Conservation (phyloP, 345 rosid genomes). For the Eucalyptus melliodora region DNA sequence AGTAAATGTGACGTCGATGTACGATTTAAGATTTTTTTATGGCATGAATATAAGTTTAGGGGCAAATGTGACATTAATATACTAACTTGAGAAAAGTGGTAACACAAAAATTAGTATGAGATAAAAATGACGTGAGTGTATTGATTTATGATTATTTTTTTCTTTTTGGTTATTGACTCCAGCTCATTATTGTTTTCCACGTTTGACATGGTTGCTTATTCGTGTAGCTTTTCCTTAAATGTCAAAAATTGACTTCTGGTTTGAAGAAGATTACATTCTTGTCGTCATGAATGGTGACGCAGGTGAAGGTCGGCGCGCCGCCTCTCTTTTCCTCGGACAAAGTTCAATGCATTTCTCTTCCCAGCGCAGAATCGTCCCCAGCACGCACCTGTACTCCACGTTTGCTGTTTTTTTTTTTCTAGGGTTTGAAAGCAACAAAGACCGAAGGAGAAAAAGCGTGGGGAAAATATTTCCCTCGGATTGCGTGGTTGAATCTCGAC, state of each 20-base stretch:
- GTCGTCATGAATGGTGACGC: neutral
- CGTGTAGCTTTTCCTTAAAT: neutral
- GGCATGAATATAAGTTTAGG: neutral
- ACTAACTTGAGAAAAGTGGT: no score
- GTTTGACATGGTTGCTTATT: neutral
- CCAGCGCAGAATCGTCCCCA: neutral
- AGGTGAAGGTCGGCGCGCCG: neutral
- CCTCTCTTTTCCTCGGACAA: neutral
- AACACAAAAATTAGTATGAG: neutral
- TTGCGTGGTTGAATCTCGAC: neutral
- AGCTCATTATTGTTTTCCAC: neutral
- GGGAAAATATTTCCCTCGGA: neutral
- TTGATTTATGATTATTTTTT: fast-evolving
- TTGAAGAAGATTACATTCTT: neutral
- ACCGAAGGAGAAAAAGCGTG: neutral
- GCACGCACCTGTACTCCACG: neutral
- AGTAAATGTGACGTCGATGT: fast-evolving
- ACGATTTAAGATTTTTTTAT: no score
- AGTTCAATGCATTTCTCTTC: neutral
- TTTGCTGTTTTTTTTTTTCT: neutral
- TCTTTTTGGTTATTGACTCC: neutral
- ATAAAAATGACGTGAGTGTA: no score
- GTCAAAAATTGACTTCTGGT: neutral
- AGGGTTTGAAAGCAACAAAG: neutral
- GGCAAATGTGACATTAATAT: neutral